These are phyloP conservation scores for Sphaerobolus stellatus DNA, from an alignment of 1,284 basidiomycete genomes.

Conservation along the genomic window DNA sequence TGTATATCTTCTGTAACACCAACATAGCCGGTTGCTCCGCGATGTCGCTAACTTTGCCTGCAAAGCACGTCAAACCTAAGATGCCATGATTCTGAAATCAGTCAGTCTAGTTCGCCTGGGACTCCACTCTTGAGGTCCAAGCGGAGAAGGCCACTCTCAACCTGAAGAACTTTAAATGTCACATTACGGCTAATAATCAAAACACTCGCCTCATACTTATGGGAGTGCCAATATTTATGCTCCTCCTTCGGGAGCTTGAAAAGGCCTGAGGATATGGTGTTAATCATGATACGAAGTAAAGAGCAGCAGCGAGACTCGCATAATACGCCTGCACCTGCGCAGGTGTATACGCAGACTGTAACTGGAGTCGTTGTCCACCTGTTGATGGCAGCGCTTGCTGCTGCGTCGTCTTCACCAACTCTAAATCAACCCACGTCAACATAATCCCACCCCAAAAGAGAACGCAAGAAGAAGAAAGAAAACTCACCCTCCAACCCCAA, in stretches of 20 bases:
- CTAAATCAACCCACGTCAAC: not conserved
- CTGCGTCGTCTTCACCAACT: too few relatives aligned
- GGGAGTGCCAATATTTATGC: conserved; percentile 53
- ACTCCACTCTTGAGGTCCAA: conserved; percentile 41
- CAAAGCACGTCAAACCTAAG: not conserved
- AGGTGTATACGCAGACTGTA: too few relatives aligned
- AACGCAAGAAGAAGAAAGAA: not conserved
- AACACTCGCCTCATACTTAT: conserved; percentile 40
- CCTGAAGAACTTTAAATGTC: conserved; percentile 22
- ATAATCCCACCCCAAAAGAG: conserved; percentile 1
- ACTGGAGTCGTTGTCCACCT: too few relatives aligned
- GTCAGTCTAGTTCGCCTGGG: conserved; percentile 32
- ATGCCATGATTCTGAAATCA: not conserved
- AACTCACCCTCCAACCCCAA: not conserved
- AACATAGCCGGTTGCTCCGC: conserved; percentile 49
- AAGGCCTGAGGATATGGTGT: conserved; percentile 28
- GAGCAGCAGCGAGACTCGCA: too few relatives aligned
- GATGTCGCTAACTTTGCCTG: conserved; percentile 36
- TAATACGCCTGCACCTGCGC: too few relatives aligned
- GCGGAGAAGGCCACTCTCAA: conserved; percentile 50
- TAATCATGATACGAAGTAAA: too few relatives aligned
- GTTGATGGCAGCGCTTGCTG: too few relatives aligned
- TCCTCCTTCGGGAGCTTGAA: conserved; percentile 44
- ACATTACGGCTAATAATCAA: not conserved
- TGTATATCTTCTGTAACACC: conserved; percentile 49